Evolutionary conservation across 2,329 filamentous ascomycete species (phyloP).

Genomic region (Colletotrichum sp.): DNA sequence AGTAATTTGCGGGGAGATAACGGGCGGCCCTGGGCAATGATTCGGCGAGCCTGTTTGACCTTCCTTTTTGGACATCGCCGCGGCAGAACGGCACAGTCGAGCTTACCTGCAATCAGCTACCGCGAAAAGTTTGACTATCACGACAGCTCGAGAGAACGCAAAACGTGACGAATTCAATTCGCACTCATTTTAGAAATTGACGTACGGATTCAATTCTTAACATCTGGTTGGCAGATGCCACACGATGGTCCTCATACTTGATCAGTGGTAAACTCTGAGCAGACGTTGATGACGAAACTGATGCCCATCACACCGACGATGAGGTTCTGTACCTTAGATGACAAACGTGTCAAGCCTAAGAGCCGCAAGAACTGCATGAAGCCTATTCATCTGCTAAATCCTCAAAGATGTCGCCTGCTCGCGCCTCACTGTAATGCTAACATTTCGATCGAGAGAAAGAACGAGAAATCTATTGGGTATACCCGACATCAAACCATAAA

Average conservation of each 20-base stretch:
- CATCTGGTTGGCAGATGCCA: neutral
- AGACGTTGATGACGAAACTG: neutral
- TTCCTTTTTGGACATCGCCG: slow-evolving; percentile 1
- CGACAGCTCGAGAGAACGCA: neutral
- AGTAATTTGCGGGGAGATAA: neutral
- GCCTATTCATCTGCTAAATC: neutral
- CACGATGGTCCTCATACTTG: neutral
- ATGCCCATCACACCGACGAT: neutral
- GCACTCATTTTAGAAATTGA: neutral
- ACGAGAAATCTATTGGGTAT: neutral
- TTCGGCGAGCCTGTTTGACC: neutral
- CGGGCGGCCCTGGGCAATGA: neutral
- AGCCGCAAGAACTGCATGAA: neutral
- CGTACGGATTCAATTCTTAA: neutral
- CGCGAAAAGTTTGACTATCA: neutral
- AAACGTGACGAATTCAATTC: neutral
- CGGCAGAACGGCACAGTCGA: neutral
- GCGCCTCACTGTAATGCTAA: neutral
- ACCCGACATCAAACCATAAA: neutral
- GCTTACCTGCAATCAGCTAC: neutral
- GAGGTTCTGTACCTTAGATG: neutral
- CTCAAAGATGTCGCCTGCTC: neutral
- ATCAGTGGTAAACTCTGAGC: neutral
- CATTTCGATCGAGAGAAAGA: neutral
- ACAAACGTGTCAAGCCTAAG: neutral